Percentiles rank a stretch among this genome's conserved stretches.
These are phyloP conservation scores for Pascua sp. DNA, from an alignment of 1,284 basidiomycete species.

Conservation along the genomic window DNA sequence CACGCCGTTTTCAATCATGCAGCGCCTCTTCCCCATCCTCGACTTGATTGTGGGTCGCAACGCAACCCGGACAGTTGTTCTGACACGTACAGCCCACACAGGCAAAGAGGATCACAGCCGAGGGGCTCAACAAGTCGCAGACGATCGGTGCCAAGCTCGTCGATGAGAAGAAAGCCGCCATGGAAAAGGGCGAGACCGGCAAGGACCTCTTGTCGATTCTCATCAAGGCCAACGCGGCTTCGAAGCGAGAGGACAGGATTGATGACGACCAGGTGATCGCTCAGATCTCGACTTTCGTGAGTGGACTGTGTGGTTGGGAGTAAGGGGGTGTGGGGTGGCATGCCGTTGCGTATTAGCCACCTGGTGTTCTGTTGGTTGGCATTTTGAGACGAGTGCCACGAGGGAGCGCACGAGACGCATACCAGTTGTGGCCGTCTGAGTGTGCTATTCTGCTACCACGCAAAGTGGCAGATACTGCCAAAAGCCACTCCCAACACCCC, in stretches of 20 bases:
- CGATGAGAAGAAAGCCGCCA: slow-evolving; percentile 23
- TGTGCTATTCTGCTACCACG: too few species aligned
- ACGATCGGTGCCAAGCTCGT: slow-evolving; percentile 28
- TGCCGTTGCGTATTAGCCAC: too few species aligned
- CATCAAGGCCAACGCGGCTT: slow-evolving; percentile 61
- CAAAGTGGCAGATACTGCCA: too few species aligned
- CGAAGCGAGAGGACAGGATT: slow-evolving; percentile 59
- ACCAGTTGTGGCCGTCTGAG: too few species aligned
- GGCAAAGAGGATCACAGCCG: not conserved
- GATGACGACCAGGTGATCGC: slow-evolving; percentile 64
- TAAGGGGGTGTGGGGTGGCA: too few species aligned
- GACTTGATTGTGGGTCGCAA: slow-evolving; percentile 38
- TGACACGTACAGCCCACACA: slow-evolving; percentile 1
- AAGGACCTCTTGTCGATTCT: slow-evolving; percentile 52
- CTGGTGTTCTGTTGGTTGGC: too few species aligned
- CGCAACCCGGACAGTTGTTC: too few species aligned
- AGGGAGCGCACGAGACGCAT: too few species aligned
- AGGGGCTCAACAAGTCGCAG: slow-evolving; percentile 47
- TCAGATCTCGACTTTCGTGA: slow-evolving; percentile 72
- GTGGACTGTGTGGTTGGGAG: slow-evolving; percentile 3
- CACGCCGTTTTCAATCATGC: slow-evolving; percentile 58
- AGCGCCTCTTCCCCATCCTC: slow-evolving; percentile 61
- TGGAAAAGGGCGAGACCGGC: slow-evolving; percentile 53
- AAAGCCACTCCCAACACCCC: too few species aligned
- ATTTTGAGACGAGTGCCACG: too few species aligned